phyloP scores from a whole-genome alignment of 768 basidiomycete genomes.

The Coprinopsis sp. region DNA sequence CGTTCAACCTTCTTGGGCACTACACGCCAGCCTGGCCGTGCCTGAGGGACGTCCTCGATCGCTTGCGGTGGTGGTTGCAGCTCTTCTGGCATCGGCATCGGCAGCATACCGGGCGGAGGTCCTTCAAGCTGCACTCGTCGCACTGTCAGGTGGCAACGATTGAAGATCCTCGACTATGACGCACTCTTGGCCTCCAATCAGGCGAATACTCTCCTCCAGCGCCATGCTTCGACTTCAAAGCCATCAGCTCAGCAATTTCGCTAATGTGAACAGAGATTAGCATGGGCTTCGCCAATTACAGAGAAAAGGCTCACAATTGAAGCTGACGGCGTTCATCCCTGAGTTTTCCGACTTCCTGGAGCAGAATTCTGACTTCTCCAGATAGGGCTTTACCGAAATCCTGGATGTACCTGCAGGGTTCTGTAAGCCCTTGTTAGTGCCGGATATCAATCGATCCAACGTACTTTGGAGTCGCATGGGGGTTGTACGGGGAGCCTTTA shows the following conservation, averaged over 20 bases:
- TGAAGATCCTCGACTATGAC: slow-evolving; percentile 9
- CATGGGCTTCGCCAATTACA: background rate
- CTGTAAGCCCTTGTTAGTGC: background rate
- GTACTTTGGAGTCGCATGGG: slow-evolving; percentile 8
- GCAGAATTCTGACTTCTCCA: slow-evolving; percentile 70
- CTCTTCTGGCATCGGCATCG: slow-evolving; percentile 33
- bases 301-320: slow-evolving; percentile 60
- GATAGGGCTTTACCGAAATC: slow-evolving; percentile 84
- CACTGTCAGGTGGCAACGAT: slow-evolving; percentile 5
- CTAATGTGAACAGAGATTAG: slow-evolving; percentile 30
- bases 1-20: slow-evolving; percentile 62
- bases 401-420: slow-evolving; percentile 37
- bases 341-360: slow-evolving; percentile 77
- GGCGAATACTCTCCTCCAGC: slow-evolving; percentile 74
- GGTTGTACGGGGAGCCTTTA: slow-evolving; percentile 8
- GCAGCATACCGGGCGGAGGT: slow-evolving; percentile 22
- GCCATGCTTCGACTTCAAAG: slow-evolving; percentile 77
- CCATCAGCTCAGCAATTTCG: slow-evolving; percentile 83
- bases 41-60: slow-evolving; percentile 44
- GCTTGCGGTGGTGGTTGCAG: slow-evolving; percentile 40
- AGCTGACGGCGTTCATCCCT: slow-evolving; percentile 70
- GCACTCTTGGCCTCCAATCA: slow-evolving; percentile 65
- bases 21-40: slow-evolving; percentile 70
- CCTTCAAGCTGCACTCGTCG: slow-evolving; percentile 25
- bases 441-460: background rate